Evolutionary conservation across 306 rosid genomes (phyloP).

Genomic region (Ammopiptanthus mongolicus): DNA sequence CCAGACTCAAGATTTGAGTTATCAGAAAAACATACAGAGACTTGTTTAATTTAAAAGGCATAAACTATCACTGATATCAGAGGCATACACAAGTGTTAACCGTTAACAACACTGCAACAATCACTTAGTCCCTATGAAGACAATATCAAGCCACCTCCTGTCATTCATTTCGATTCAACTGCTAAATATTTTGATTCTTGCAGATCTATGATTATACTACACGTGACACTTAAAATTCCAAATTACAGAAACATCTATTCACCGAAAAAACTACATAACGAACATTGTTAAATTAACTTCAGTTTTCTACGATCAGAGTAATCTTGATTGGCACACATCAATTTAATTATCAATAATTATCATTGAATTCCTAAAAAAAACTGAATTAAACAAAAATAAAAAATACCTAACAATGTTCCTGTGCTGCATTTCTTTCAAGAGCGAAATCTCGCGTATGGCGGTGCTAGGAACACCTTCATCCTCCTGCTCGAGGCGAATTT

Average conservation of each 20-base stretch:
- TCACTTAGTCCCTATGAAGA: neutral
- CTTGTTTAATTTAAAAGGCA: neutral
- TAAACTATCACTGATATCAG: neutral
- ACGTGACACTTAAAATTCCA: neutral
- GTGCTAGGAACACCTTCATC: slow-evolving; percentile 95
- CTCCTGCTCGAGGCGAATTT: slow-evolving; percentile 90
- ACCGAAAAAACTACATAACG: neutral
- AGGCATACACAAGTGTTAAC: neutral
- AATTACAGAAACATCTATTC: slow-evolving; percentile 5
- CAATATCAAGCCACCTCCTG: neutral
- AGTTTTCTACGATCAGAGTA: neutral
- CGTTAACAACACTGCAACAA: neutral
- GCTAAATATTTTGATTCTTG: neutral
- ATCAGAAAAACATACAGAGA: neutral
- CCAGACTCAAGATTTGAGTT: neutral
- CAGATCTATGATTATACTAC: slow-evolving; percentile 6
- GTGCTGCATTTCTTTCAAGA: slow-evolving; percentile 87
- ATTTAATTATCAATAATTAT: neutral
- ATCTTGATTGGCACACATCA: neutral
- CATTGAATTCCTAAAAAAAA: neutral
- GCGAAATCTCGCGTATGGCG: slow-evolving; percentile 87
- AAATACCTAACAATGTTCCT: slow-evolving; percentile 80
- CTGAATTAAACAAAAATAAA: neutral
- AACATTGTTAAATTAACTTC: neutral
- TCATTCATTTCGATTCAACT: neutral